A percentile compares a stretch with the other conserved stretches of the same genome.
These are phyloP conservation scores for Fusarium secorum DNA, from an alignment of 2,329 filamentous ascomycete species.

Conservation along the genomic window DNA sequence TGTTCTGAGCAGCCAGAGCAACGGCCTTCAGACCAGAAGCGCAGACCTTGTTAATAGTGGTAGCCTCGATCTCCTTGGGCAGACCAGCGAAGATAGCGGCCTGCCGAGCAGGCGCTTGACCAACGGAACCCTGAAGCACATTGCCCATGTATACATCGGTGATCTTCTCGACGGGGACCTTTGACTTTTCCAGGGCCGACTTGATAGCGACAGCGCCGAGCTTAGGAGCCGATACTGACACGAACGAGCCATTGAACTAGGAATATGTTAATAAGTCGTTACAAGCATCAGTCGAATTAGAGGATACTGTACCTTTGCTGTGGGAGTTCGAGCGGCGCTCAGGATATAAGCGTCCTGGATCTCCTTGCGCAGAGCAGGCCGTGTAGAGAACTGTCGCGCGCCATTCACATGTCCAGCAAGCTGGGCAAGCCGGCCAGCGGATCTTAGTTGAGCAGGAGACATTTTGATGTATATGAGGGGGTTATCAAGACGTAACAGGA, in stretches of 20 bases:
- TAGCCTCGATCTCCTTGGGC: slow-evolving; percentile 80
- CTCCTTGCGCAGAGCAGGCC: slow-evolving; percentile 63
- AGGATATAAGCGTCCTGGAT: slow-evolving; percentile 94
- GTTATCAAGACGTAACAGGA: slow-evolving; percentile 11
- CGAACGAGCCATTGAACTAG: slow-evolving; percentile 93
- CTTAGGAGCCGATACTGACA: slow-evolving; percentile 82
- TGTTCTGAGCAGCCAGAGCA: slow-evolving; percentile 88
- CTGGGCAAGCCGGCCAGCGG: slow-evolving; percentile 47
- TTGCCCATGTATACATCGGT: slow-evolving; percentile 98
- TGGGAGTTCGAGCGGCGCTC: slow-evolving; percentile 88
- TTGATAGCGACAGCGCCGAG: slow-evolving; percentile 93
- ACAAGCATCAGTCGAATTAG: background rate
- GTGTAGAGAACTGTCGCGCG: slow-evolving; percentile 57
- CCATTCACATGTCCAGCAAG: slow-evolving; percentile 52
- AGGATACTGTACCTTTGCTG: slow-evolving; percentile 72
- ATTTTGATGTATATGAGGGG: slow-evolving; percentile 17
- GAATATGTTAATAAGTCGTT: background rate
- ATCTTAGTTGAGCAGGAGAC: slow-evolving; percentile 44
- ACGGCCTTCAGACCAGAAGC: slow-evolving; percentile 95
- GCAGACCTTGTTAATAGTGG: slow-evolving; percentile 98
- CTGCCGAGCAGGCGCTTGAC: slow-evolving; percentile 92
- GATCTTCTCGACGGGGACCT: slow-evolving; percentile 80
- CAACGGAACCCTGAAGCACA: slow-evolving; percentile 82
- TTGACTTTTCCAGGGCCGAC: slow-evolving; percentile 85
- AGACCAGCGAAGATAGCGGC: slow-evolving; percentile 89